Evolutionary conservation across 1,284 basidiomycete genomes (phyloP).

Genomic region (Coriolopsis trogii): DNA sequence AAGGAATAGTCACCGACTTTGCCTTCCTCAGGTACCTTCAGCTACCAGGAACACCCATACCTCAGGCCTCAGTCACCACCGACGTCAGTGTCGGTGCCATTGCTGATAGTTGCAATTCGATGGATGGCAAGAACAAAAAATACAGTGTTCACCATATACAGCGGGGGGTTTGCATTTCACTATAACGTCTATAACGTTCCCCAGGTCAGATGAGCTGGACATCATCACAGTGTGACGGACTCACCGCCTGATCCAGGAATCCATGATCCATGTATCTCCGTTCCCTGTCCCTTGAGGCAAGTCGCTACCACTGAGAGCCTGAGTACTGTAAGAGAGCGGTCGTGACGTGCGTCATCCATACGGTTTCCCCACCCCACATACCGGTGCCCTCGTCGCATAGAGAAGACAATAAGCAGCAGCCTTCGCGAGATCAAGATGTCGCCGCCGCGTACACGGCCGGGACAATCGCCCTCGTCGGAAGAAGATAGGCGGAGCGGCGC

Average conservation of each 20-base stretch:
- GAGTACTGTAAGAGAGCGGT: too few relatives aligned
- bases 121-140: too few relatives aligned
- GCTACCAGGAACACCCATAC: neutral
- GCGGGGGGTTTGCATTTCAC: too few relatives aligned
- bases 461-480: neutral
- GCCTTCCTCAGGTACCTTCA: neutral
- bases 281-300: too few relatives aligned
- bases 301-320: too few relatives aligned
- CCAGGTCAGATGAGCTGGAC: neutral
- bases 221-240: too few relatives aligned
- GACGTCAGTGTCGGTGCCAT: too few relatives aligned
- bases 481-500: neutral
- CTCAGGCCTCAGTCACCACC: too few relatives aligned
- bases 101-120: too few relatives aligned
- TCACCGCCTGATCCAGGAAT: too few relatives aligned
- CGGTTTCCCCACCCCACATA: neutral
- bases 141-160: too few relatives aligned
- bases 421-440: constrained; percentile 19
- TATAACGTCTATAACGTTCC: neutral
- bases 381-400: constrained; percentile 3
- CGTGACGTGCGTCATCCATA: constrained; percentile 1
- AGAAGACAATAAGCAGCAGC: constrained; percentile 20
- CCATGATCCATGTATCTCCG: too few relatives aligned
- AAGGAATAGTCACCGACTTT: neutral
- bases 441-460: neutral